Evolutionary conservation across 768 basidiomycete genomes (phyloP).

Genomic region (Rossbeevera mucosa): DNA sequence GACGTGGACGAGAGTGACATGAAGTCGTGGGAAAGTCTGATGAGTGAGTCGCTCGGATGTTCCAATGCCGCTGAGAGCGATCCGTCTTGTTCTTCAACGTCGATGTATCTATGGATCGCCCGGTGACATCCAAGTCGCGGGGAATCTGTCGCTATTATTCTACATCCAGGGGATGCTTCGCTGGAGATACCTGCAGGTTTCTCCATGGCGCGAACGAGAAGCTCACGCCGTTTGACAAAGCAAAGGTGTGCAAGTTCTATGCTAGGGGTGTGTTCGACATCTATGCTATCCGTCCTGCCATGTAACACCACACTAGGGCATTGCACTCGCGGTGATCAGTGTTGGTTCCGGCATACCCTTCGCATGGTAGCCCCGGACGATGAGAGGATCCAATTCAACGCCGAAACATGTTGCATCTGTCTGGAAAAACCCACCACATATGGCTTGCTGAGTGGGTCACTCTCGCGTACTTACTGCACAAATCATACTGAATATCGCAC

Average conservation of each 20-base stretch:
- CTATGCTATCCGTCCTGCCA: not conserved
- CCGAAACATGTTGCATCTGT: constrained; percentile 65
- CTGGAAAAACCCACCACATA: constrained; percentile 67
- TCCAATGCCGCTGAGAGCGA: not conserved
- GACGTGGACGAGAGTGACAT: constrained; percentile 79
- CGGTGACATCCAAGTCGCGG: constrained; percentile 64
- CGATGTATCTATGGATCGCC: constrained; percentile 43
- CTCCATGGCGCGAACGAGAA: constrained; percentile 52
- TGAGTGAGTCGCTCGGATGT: not conserved
- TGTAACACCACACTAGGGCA: constrained; percentile 43
- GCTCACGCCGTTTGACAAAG: constrained; percentile 66
- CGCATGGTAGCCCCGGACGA: constrained; percentile 19
- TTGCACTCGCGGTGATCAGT: constrained; percentile 63
- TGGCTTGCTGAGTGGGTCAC: constrained; percentile 58
- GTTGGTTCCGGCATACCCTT: constrained; percentile 69
- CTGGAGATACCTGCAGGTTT: constrained; percentile 70
- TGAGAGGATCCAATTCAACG: constrained; percentile 30
- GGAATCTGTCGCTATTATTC: constrained; percentile 69
- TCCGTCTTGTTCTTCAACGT: constrained; percentile 1
- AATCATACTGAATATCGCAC: constrained; percentile 6
- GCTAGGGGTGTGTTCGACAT: constrained; percentile 42
- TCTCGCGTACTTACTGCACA: not conserved
- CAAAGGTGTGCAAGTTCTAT: constrained; percentile 66
- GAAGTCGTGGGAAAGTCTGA: constrained; percentile 17
- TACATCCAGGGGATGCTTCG: constrained; percentile 62